Conservation (phyloP, 495 filamentous ascomycete species). For the Trichoderma orchidacearum region DNA sequence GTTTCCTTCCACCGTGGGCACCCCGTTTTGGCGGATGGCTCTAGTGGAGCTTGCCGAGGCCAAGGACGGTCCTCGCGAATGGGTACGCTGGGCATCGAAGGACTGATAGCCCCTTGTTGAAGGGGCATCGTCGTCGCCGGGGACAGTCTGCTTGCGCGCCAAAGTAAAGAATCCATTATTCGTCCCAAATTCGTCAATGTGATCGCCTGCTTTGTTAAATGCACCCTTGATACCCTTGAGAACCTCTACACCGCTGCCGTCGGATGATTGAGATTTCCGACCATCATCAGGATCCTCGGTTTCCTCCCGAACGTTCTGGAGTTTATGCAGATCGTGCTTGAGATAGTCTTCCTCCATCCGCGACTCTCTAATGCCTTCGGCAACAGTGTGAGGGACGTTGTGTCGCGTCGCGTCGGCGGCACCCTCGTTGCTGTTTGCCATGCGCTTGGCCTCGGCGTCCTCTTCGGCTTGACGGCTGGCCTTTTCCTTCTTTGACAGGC, state of each 20-base stretch:
- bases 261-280: neutral
- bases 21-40: neutral
- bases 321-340: neutral
- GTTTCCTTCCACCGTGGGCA: slow-evolving; percentile 16
- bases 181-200: slow-evolving; percentile 43
- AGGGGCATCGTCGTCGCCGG: slow-evolving; percentile 3
- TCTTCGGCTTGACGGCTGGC: slow-evolving; percentile 27
- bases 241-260: neutral
- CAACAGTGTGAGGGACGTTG: slow-evolving; percentile 58
- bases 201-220: slow-evolving; percentile 24
- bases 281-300: neutral
- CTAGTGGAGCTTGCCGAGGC: neutral
- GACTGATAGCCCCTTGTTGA: neutral
- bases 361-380: slow-evolving; percentile 47
- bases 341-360: slow-evolving; percentile 7
- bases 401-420: slow-evolving; percentile 76
- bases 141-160: neutral
- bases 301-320: slow-evolving; percentile 5
- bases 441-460: slow-evolving; percentile 43
- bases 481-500: slow-evolving; percentile 36
- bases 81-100: slow-evolving; percentile 6
- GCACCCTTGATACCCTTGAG: slow-evolving; percentile 20
- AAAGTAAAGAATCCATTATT: slow-evolving; percentile 36
- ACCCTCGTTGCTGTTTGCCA: slow-evolving; percentile 52
- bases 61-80: slow-evolving; percentile 14